Conservation (phyloP, 202 grass and related monocot species). For the Carex sylvatica region DNA sequence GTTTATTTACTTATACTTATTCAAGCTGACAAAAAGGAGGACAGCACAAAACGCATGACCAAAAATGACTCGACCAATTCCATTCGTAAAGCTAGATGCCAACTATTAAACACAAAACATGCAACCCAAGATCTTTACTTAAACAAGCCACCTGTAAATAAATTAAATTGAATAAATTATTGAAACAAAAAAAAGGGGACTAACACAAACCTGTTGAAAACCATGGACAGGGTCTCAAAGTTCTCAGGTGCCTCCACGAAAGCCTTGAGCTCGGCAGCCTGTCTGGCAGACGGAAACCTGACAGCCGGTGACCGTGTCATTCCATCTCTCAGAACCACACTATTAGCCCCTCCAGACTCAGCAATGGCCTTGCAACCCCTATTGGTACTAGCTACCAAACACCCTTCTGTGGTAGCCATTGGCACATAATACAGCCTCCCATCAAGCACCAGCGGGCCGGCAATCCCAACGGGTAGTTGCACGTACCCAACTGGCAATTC, state of each 20-base stretch:
- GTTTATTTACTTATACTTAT: slow-evolving; percentile 21
- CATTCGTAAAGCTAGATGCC: not conserved
- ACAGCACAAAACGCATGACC: slow-evolving; percentile 12
- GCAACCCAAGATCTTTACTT: slow-evolving; percentile 26
- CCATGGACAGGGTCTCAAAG: slow-evolving; percentile 60
- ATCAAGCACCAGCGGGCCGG: slow-evolving; percentile 73
- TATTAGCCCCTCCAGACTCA: slow-evolving; percentile 63
- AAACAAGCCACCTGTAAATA: not conserved
- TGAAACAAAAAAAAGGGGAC: not conserved
- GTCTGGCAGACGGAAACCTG: slow-evolving; percentile 50
- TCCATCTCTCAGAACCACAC: slow-evolving; percentile 74
- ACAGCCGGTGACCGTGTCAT: slow-evolving; percentile 73
- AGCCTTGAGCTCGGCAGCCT: slow-evolving; percentile 77
- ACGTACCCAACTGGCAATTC: slow-evolving; percentile 85
- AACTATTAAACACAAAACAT: slow-evolving; percentile 26
- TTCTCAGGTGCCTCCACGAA: slow-evolving; percentile 71
- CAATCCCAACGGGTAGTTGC: slow-evolving; percentile 75
- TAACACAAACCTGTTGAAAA: slow-evolving; percentile 72
- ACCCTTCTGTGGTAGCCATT: slow-evolving; percentile 95
- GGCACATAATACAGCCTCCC: slow-evolving; percentile 69
- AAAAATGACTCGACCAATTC: slow-evolving; percentile 7
- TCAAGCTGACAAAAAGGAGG: slow-evolving; percentile 15
- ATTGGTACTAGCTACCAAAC: slow-evolving; percentile 89
- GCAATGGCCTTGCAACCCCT: slow-evolving; percentile 93
- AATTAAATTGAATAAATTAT: not conserved